phyloP scores from a whole-genome alignment of 768 basidiomycete genomes.

The Coprinellus micaceus region DNA sequence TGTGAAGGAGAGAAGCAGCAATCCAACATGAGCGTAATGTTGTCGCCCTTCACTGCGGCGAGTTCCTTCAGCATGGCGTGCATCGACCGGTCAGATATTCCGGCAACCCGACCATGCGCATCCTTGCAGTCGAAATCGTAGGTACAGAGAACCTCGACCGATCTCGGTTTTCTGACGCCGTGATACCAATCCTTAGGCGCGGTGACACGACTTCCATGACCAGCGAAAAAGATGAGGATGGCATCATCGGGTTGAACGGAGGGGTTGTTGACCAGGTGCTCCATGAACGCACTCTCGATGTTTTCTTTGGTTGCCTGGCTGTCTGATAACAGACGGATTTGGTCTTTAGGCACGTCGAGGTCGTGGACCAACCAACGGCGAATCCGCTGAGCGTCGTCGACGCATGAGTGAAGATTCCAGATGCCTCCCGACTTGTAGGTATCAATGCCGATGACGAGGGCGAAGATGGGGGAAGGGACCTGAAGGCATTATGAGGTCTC shows the following conservation, averaged over 20 bases:
- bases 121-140: constrained; percentile 59
- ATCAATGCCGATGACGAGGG: constrained; percentile 67
- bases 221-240: constrained; percentile 67
- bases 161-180: constrained; percentile 27
- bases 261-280: constrained; percentile 60
- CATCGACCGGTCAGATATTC: constrained; percentile 67
- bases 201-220: constrained; percentile 59
- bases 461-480: constrained; percentile 45
- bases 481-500: constrained; percentile 4
- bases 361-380: constrained; percentile 54
- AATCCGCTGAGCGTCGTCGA: constrained; percentile 59
- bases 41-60: constrained; percentile 55
- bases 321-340: constrained; percentile 56
- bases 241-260: constrained; percentile 59
- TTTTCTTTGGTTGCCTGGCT: constrained; percentile 55
- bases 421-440: constrained; percentile 60
- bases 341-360: constrained; percentile 54
- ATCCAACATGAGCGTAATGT: constrained; percentile 66
- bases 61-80: constrained; percentile 59
- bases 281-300: constrained; percentile 60
- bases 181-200: constrained; percentile 63
- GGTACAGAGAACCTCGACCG: constrained; percentile 60
- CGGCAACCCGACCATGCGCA: constrained; percentile 44
- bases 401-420: constrained; percentile 65
- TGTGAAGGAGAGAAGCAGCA: constrained; percentile 53